Evolutionary conservation across 345 rosid species (phyloP).

Genomic region (Ailanthus altissimus): DNA sequence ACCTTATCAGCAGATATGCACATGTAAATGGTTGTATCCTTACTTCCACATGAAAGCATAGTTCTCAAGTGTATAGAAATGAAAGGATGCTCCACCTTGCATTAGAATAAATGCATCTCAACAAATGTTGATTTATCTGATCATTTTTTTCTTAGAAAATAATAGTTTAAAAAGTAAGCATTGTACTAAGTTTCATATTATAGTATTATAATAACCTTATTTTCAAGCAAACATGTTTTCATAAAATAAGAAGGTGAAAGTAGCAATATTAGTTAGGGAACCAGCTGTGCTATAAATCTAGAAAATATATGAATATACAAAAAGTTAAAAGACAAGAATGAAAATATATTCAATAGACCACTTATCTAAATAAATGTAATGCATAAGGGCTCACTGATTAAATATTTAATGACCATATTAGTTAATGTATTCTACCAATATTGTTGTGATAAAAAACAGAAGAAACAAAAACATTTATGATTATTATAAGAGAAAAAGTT

Average conservation of each 20-base stretch:
- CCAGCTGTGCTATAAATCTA: neutral
- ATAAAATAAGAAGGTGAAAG: neutral
- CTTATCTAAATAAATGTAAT: slow-evolving; percentile 5
- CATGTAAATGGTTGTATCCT: neutral
- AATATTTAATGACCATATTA: neutral
- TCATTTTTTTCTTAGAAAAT: neutral
- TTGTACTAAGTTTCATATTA: neutral
- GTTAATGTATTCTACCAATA: neutral
- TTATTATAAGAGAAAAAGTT: neutral
- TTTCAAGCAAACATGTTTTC: slow-evolving; percentile 5
- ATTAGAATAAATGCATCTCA: neutral
- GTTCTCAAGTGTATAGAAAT: too few species aligned
- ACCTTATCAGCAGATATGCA: neutral
- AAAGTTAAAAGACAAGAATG: neutral
- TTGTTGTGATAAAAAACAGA: neutral
- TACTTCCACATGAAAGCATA: neutral
- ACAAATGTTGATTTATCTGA: neutral
- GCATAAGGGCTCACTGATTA: neutral
- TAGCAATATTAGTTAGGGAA: neutral
- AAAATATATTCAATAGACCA: neutral
- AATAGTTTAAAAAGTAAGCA: neutral
- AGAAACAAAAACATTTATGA: neutral
- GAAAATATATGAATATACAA: neutral
- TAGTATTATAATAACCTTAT: neutral
- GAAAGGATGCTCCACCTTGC: neutral